Evolutionary conservation across 805 yeast species (phyloP), one percentile per base, ranked within the genome.

Genomic region (Pichia sporocuriosa): DNA sequence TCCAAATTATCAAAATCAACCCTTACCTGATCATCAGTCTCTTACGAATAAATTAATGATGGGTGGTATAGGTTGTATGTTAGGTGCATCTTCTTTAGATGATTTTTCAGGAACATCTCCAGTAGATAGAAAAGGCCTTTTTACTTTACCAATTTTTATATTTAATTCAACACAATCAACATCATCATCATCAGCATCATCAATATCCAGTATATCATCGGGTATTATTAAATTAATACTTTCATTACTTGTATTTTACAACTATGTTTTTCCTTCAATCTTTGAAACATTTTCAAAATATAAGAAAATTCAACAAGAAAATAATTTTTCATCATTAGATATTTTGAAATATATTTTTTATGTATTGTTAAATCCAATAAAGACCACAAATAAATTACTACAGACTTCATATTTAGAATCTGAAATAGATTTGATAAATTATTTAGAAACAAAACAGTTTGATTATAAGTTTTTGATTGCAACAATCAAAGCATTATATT

Each of bases 61-160:
- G 46, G 86, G 85, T 13, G 81, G 84, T 17, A 66, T 79, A 66
- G 80, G 83, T 20, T 68, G 79, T 39, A 68, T 80, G 52, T 69
- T 78, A 62, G 85, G 85, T 22, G 70, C 81, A 3, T 73, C 82
- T 1, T 63, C 77, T 36, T 65, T 73, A 41, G 75, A 74, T 40
- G 81, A 77, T 35, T 64, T 69, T 37, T 64, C 54, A 15, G 38
- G 40, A 20, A 31, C 43, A 10, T 64, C 68, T 35, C 65, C 53
- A 19, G 42, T 44, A 16, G 32, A 47, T 12, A 53, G 55, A 37
- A 53, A 55, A 38, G 57, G 62, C 3, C 44, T 60, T 15, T 59
- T 57, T 46, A 50, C 63, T 3, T 39, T 61, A 29, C 66, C 66
- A 7, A 49, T 59, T 17, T 46, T 60, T 30, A 50, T 17, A 3